Base-by-base conservation (phyloP, 2,329 filamentous ascomycete species). In the Colletotrichum simmondsii region DNA sequence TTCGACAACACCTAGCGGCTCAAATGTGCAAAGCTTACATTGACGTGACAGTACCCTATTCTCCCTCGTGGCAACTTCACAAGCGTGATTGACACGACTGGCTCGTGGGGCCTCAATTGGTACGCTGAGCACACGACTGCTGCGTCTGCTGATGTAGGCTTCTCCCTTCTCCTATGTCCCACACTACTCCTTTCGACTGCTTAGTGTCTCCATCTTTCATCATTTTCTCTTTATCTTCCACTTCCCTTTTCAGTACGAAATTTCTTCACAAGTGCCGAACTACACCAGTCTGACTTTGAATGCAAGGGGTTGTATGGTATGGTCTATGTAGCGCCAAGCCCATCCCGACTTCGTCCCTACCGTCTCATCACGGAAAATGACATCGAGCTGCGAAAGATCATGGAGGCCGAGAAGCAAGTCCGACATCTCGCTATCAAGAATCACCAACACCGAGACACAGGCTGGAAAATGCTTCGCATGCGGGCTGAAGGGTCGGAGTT, bases 391-490 rank as follows among this genome's bases (percentile, higher is more conserved):
- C 32, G 60, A 2, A 52, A 71, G 46, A 71, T 73, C 24, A 61
- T 71, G 66, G 66, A 73, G 30, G 66, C 71, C 4, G 71, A 73
- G 52, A 62, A 30, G 11, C 54, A 73, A 11, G 52, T 59, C 7
- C 66, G 22, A 10, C 71, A 73, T 32, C n/a, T 73, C 7, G 66
- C 66, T 5, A 71, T 73, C 37, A 73, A 70, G 57, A 71, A 73
- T 12, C 71, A 73, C 19, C 61, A 73, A 10, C 71, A 73, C 37
- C 66, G 71, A 19, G 71, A 73, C 4, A 73, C 67, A 3, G 71
- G 71, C 32, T 73, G 71, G 71, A 73, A 73, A 28, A 61, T 73
- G 67, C 14, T 73, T 28, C 71, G 71, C 4, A 70, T 70, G 71
- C 58, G 57, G 10, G 67, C 71, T 10, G 67, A 70, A 24, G 71